Conservation (phyloP, 2,329 filamentous ascomycete species). For the Fusarium neocosmosporiellum region DNA sequence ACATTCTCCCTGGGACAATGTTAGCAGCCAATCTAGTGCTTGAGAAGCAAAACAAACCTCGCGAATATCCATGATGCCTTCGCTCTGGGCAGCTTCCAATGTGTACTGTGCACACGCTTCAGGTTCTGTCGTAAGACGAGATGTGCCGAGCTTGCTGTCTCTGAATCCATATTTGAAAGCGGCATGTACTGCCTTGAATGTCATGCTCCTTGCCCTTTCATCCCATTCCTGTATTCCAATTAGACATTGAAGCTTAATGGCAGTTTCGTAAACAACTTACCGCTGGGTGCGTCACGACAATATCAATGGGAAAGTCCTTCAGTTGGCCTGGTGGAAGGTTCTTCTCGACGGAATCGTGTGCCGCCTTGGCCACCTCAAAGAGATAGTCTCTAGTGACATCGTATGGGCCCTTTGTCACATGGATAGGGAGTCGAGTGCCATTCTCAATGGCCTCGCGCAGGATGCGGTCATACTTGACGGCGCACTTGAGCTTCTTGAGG, state of each 20-base stretch:
- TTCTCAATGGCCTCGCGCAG: not conserved
- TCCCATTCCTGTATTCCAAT: slow-evolving; percentile 15
- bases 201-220: slow-evolving; percentile 16
- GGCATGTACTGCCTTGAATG: slow-evolving; percentile 19
- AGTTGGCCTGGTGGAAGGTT: not conserved
- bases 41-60: not conserved
- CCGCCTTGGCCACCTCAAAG: slow-evolving; percentile 1
- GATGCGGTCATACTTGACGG: slow-evolving; percentile 10
- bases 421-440: slow-evolving; percentile 5
- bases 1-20: slow-evolving; percentile 5
- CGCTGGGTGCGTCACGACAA: slow-evolving; percentile 25
- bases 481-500: slow-evolving; percentile 11
- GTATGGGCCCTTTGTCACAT: slow-evolving; percentile 12
- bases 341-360: slow-evolving; percentile 12
- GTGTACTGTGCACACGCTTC: slow-evolving; percentile 29
- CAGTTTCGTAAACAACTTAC: not conserved
- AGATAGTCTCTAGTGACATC: slow-evolving; percentile 29
- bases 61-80: slow-evolving; percentile 3
- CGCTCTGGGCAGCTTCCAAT: not conserved
- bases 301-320: slow-evolving; percentile 16
- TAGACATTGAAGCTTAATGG: not conserved
- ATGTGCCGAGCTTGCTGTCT: not conserved
- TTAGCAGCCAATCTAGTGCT: not conserved
- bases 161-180: slow-evolving; percentile 15
- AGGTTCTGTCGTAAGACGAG: slow-evolving; percentile 17